Base-by-base conservation (phyloP, 2,329 filamentous ascomycete genomes). In the Aspergillus pseudoviridinutans region DNA sequence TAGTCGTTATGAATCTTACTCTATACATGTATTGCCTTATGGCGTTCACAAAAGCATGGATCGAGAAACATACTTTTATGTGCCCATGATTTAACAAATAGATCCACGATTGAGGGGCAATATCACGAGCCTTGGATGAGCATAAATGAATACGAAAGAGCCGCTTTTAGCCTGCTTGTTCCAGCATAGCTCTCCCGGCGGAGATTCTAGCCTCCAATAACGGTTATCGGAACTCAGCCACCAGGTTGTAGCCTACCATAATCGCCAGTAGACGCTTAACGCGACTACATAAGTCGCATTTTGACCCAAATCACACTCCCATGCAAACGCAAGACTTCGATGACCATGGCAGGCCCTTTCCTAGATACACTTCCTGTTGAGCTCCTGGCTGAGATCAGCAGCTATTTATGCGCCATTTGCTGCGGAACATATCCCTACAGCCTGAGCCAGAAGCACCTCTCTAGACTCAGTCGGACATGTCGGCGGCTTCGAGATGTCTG, bases 381-480 rank as follows among this genome's bases (percentile, higher is more conserved):
- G 22, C 42, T 44, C 10, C 42, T 44, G 3, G 9, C 2, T 4
- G 6, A 24, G 22, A 44, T 44, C n/a, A 24, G 42, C 22, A 24
- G 4, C 7, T 44, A 44, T 24, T 24, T 44, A 10, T 24, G 8
- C 22, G 7, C 42, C n/a, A 8, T 9, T 1, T 9, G n/a, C 22
- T 20, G n/a, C 3, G n/a, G 20, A 4, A 2, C 1, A 44, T 44
- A 44, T 44, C 42, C 42, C 42, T 3, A 10, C 53, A 17, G 25
- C 6, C 10, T 50, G 14, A 35, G 27, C 20, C 29, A 44, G 38
- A 55, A 25, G 22, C 35, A 25, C 22, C 47, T 55, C n/a, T 50
- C 47, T 17, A 47, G 29, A 24, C 47, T 55, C 4, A 51, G 46
- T 49, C 53, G 41, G 29, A 55, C 53, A 50, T 55, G 53, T 28